A percentile compares a stretch with the other conserved stretches of the same genome.
Conservation (phyloP, 192 early-diverging fungal genomes). For the Powellomyces hirtus region DNA sequence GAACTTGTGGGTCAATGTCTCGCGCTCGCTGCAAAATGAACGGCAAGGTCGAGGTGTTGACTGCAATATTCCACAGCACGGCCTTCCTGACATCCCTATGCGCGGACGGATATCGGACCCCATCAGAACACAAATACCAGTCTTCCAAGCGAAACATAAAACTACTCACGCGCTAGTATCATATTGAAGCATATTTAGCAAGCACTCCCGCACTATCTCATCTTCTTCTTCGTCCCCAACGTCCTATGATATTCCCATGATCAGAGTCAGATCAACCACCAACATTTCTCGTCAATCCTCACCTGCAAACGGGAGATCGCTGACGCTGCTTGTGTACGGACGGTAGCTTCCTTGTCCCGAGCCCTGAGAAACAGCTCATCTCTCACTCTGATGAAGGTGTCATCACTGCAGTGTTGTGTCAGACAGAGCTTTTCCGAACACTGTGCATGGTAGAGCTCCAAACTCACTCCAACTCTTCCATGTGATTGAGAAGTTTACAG, state of each 20-base stretch:
- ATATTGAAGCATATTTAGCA: constrained; percentile 65
- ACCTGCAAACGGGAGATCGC: constrained; percentile 76
- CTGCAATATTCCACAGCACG: constrained; percentile 72
- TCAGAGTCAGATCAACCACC: background rate
- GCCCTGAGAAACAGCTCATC: constrained; percentile 67
- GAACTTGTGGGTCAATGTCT: constrained; percentile 73
- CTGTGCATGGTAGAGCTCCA: no score
- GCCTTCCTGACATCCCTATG: constrained; percentile 78
- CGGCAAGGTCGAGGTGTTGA: constrained; percentile 59
- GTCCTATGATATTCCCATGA: constrained; percentile 19
- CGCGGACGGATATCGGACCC: background rate
- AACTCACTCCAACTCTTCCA: constrained; percentile 75
- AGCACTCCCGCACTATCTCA: constrained; percentile 57
- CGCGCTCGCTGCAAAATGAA: constrained; percentile 72
- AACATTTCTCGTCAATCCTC: constrained; percentile 29
- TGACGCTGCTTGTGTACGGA: constrained; percentile 76
- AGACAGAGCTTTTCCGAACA: no score
- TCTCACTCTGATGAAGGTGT: constrained; percentile 69
- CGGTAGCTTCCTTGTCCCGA: constrained; percentile 74
- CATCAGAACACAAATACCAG: background rate
- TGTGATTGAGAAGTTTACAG: constrained; percentile 65
- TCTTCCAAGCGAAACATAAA: background rate
- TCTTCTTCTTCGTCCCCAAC: constrained; percentile 52
- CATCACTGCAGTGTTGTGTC: constrained; percentile 51
- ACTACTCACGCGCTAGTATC: constrained; percentile 71